phyloP scores from a whole-genome alignment of 139 green algal genomes.

The Chlamydomonas sphaeroides region DNA sequence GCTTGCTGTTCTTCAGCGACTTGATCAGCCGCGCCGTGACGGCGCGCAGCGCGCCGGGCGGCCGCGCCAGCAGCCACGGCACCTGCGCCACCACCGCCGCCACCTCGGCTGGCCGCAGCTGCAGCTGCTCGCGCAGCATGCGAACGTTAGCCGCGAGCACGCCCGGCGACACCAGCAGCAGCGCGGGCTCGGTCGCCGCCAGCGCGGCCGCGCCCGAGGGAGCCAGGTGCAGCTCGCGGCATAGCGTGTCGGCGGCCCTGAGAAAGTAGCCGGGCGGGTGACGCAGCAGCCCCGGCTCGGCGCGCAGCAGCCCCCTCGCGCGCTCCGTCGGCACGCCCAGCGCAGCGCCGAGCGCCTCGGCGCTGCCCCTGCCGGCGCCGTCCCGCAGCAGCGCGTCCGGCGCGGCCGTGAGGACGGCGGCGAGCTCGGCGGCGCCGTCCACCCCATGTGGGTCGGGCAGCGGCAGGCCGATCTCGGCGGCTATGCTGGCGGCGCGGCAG shows the following conservation, averaged over 20 bases:
- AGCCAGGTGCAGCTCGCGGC: neutral
- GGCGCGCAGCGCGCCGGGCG: neutral
- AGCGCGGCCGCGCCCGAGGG: neutral
- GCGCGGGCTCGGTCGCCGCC: neutral
- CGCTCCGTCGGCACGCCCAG: neutral
- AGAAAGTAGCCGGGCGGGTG: neutral
- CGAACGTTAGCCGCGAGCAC: neutral
- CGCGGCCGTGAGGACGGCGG: neutral
- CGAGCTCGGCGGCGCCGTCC: neutral
- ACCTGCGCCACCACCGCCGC: neutral
- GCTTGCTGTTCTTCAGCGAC: neutral
- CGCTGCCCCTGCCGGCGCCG: neutral
- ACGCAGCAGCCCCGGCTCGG: slow-evolving; percentile 2
- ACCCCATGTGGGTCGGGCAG: too few relatives aligned
- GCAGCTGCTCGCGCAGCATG: neutral
- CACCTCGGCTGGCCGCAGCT: neutral
- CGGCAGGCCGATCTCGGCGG: neutral
- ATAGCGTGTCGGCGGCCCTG: neutral
- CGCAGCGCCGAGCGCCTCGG: slow-evolving; percentile 1
- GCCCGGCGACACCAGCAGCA: neutral
- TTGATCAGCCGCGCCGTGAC: neutral
- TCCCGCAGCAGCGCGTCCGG: slow-evolving; percentile 7
- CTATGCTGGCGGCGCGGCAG: neutral
- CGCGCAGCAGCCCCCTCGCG: neutral
- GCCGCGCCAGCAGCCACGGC: slow-evolving; percentile 2